Evolutionary conservation across 2,329 filamentous ascomycete species (phyloP), one percentile per base, ranked within the genome.

Genomic region (Sphaerulina musiva): DNA sequence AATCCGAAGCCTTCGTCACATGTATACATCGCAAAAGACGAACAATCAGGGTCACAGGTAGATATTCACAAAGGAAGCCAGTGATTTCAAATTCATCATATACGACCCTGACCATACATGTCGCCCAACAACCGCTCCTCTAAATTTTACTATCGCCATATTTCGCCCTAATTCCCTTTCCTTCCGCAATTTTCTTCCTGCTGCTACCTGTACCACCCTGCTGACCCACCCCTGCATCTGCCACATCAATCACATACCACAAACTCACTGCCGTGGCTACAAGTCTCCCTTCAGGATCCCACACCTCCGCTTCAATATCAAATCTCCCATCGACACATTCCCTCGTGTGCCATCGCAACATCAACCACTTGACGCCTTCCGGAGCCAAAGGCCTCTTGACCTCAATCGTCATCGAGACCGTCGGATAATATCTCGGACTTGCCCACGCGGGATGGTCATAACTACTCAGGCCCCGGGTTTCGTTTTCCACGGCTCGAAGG

Each of bases 321-420:
- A 59, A 59, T 40, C 56, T 56, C 29, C 61, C 61, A 40, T 62
- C 51, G 12, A 55, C 42, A 38, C 58, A 36, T 32, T 53, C 58
- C 48, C 58, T 62, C 44, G 57, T 59, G n/a, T 51, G 44, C 52
- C 53, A 51, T 20, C 58, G 46, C 42, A 58, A 34, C 11, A 48
- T 54, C 39, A 63, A 17, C 61, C 61, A 63, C 46, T 62, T 59
- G 14, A 48, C 57, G 2, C 61, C 61, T 34, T 59, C 56, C 42
- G 11, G 17, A 1, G 61, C 60, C 34, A 63, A 32, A 20, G 48
- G 51, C 34, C 54, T 46, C 43, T 61, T 61, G 17, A 62, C 51
- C 32, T 62, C 58, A 32, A 62, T 54, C 14, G 42, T 59, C 55
- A 63, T 57, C 14, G 47, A 54, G 11, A 58, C 49, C 11, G 57